phyloP scores from a whole-genome alignment of 225 moss, liverwort and hornwort genomes.

The Marchantia paleacea region DNA sequence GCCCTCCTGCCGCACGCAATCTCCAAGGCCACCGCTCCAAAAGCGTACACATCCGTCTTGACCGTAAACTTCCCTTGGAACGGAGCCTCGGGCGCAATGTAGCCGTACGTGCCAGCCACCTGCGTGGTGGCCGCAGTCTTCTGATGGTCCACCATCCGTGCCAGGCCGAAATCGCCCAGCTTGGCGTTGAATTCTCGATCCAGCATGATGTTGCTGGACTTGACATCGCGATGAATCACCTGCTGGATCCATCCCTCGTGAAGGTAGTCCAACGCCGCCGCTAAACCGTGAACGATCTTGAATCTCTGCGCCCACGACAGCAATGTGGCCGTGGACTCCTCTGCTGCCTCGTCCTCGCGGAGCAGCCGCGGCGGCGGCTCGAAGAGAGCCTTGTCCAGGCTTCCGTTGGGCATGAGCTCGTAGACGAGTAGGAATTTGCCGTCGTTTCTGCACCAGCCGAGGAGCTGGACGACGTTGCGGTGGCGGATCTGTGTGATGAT shows the following conservation, averaged over 20 bases:
- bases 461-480: conserved; percentile 51
- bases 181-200: conserved; percentile 56
- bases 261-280: conserved; percentile 53
- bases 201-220: conserved; percentile 56
- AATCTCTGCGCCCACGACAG: conserved; percentile 22
- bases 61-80: conserved; percentile 8
- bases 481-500: conserved; percentile 55
- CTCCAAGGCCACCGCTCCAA: conserved; percentile 45
- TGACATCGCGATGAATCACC: conserved; percentile 57
- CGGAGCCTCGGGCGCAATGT: conserved; percentile 21
- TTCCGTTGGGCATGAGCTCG: conserved; percentile 46
- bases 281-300: conserved; percentile 39
- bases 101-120: conserved; percentile 21
- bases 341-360: conserved; percentile 12
- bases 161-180: conserved; percentile 62
- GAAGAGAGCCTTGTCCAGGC: conserved; percentile 28
- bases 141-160: conserved; percentile 15
- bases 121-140: conserved; percentile 12
- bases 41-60: conserved; percentile 33
- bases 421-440: conserved; percentile 46
- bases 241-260: conserved; percentile 57
- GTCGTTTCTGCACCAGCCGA: conserved; percentile 43
- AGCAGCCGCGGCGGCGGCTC: conserved; percentile 32
- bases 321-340: neutral
- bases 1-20: conserved; percentile 33